phyloP scores from a whole-genome alignment of 495 filamentous ascomycete species.

The Penicillium canariense region DNA sequence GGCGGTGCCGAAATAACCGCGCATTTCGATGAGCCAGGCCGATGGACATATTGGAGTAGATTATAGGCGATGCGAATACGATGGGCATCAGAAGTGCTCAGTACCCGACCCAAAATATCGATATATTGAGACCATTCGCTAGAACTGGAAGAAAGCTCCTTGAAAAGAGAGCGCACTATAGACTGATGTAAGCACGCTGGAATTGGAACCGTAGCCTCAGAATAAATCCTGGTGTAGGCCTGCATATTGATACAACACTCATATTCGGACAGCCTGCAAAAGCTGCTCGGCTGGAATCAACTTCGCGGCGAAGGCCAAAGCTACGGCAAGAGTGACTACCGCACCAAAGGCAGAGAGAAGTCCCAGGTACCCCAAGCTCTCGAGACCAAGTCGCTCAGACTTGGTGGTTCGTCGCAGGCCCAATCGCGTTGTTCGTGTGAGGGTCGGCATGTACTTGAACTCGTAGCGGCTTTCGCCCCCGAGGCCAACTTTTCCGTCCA shows the following conservation, averaged over 20 bases:
- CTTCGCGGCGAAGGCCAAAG: constrained; percentile 21
- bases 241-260: background rate
- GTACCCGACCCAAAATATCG: background rate
- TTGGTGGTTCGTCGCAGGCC: constrained; percentile 29
- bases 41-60: constrained; percentile 56
- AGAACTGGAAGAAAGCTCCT: constrained; percentile 41
- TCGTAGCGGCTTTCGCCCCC: constrained; percentile 57
- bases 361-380: constrained; percentile 29
- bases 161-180: background rate
- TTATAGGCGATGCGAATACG: constrained; percentile 54
- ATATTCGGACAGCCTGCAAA: constrained; percentile 8
- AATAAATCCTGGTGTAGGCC: too few species aligned
- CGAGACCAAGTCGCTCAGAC: constrained; percentile 26
- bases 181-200: too few species aligned
- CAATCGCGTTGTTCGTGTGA: constrained; percentile 30
- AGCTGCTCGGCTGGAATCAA: constrained; percentile 19
- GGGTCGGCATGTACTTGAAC: constrained; percentile 64
- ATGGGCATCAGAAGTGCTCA: background rate
- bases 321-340: constrained; percentile 17
- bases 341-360: constrained; percentile 25
- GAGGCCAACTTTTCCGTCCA: constrained; percentile 55
- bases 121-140: constrained; percentile 27
- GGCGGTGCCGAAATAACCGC: constrained; percentile 54
- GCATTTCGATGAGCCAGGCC: constrained; percentile 45
- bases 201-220: too few species aligned